A percentile compares a stretch with the other conserved stretches of the same genome.
Evolutionary conservation across 176 grass and related monocot genomes (phyloP).

Genomic region (Elaeis guineensis): DNA sequence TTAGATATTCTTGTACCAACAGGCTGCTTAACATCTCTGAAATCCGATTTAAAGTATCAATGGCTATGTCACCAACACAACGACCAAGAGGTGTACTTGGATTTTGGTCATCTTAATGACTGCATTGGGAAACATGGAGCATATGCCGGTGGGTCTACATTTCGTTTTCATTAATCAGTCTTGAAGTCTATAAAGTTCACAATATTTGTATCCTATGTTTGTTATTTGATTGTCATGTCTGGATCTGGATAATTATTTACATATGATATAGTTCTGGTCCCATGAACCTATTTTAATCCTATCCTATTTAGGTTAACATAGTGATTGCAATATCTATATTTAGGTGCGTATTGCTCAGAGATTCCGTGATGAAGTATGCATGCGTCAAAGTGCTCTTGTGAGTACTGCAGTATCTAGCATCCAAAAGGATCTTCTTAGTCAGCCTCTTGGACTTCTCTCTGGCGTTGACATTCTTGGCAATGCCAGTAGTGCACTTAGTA

Average conservation of each 20-base stretch:
- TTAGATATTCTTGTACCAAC: constrained; percentile 12
- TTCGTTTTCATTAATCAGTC: constrained; percentile 14
- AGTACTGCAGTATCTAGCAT: constrained; percentile 71
- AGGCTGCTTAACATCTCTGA: constrained; percentile 94
- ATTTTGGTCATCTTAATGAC: constrained; percentile 99
- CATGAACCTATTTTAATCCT: no score
- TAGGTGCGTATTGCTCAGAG: constrained; percentile 88
- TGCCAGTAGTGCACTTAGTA: constrained; percentile 93
- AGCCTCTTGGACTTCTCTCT: constrained; percentile 91
- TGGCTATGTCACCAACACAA: constrained; percentile 95
- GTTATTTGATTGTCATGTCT: background rate
- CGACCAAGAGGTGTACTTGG: constrained; percentile 95
- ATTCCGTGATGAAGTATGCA: constrained; percentile 69
- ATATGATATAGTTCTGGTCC: no score
- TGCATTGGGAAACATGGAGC: constrained; percentile 96
- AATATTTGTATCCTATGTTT: background rate
- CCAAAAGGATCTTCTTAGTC: constrained; percentile 94
- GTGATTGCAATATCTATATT: background rate
- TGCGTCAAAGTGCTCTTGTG: constrained; percentile 87
- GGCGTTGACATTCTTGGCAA: constrained; percentile 99
- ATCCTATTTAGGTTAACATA: no score
- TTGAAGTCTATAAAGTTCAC: background rate
- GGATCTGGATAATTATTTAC: no score
- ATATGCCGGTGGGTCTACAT: constrained; percentile 70
- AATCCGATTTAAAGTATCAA: constrained; percentile 88